Conservation (phyloP, 805 yeast genomes). For the Starmerella bombicola region DNA sequence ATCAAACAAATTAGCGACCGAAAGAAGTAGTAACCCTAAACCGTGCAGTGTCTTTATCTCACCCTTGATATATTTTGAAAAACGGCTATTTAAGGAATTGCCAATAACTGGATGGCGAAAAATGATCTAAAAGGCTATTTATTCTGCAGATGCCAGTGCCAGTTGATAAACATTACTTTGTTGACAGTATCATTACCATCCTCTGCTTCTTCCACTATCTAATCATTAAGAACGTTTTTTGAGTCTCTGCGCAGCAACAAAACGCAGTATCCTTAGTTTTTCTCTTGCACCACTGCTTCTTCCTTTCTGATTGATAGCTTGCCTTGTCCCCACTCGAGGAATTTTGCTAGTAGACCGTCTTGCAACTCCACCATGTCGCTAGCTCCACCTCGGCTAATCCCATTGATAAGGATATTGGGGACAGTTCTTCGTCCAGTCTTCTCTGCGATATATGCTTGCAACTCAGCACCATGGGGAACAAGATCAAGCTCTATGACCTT, state of each 20-base stretch:
- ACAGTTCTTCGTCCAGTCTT: constrained; percentile 75
- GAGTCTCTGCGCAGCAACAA: no score
- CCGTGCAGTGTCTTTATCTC: no score
- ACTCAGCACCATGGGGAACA: constrained; percentile 59
- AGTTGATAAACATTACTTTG: no score
- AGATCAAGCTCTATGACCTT: constrained; percentile 68
- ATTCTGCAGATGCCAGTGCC: no score
- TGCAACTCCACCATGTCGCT: constrained; percentile 66
- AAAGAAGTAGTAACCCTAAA: constrained; percentile 1
- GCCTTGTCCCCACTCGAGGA: constrained; percentile 44
- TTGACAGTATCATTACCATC: no score
- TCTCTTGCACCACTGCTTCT: constrained; percentile 4
- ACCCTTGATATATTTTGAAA: no score
- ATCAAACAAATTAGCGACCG: not conserved
- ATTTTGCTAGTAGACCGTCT: constrained; percentile 37
- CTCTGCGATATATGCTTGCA: constrained; percentile 59
- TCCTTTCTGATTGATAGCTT: constrained; percentile 16
- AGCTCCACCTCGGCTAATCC: constrained; percentile 71
- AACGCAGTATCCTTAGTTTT: no score
- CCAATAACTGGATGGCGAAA: no score
- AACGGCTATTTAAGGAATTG: no score
- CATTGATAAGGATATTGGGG: constrained; percentile 73
- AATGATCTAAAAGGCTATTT: no score
- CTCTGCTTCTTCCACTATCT: no score
- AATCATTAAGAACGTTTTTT: no score